These are phyloP conservation scores for Penicillium fuscoglaucum DNA, from an alignment of 2,329 filamentous ascomycete species.

Conservation along the genomic window DNA sequence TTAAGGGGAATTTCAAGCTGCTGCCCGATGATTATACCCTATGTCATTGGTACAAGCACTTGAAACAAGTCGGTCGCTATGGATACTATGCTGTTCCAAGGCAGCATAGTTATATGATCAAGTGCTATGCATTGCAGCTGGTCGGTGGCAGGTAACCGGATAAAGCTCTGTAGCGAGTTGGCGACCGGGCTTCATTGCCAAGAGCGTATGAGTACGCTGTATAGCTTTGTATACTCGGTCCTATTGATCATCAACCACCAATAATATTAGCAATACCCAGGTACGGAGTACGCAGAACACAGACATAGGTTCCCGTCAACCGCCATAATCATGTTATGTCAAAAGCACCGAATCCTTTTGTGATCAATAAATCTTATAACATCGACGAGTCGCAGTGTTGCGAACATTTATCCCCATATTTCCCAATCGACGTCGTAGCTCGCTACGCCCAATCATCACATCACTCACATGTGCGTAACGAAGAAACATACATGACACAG, in stretches of 20 bases:
- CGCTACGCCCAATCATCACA: neutral
- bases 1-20: neutral
- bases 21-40: neutral
- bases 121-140: neutral
- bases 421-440: neutral
- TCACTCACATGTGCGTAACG: neutral
- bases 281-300: no score
- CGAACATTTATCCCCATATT: neutral
- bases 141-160: neutral
- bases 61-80: conserved; percentile 4
- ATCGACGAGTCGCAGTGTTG: neutral
- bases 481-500: neutral
- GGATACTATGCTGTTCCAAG: neutral
- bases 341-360: neutral
- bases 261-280: neutral
- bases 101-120: neutral
- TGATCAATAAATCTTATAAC: neutral
- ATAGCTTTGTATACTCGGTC: neutral
- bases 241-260: neutral
- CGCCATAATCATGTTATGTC: neutral
- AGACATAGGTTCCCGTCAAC: neutral
- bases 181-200: neutral
- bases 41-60: neutral
- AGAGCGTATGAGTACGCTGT: neutral
- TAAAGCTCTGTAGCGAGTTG: neutral